Conservation (phyloP, 148 eudicot genomes). For the Rhododendron henanense region DNA sequence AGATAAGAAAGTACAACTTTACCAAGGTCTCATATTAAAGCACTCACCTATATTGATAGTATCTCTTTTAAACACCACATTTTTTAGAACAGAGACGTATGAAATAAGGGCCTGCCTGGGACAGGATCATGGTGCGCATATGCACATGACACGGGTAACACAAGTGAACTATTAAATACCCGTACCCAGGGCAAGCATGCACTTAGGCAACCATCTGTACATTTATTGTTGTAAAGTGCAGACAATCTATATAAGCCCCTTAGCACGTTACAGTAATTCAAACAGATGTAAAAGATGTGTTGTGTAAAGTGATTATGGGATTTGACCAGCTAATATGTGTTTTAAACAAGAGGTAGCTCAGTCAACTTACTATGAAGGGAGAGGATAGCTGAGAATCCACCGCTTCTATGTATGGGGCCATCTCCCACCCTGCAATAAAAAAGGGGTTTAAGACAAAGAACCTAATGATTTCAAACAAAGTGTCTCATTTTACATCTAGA, state of each 20-base stretch:
- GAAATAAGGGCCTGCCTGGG: neutral
- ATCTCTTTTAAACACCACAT: neutral
- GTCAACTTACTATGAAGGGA: slow-evolving; percentile 58
- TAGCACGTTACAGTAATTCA: neutral
- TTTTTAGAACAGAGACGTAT: neutral
- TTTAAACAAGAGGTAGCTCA: neutral
- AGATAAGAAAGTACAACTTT: neutral
- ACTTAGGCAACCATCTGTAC: neutral
- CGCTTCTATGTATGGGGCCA: slow-evolving; percentile 97
- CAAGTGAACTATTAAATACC: neutral
- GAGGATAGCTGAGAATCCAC: slow-evolving; percentile 81
- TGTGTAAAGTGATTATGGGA: neutral
- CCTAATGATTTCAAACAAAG: neutral
- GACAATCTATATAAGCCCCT: neutral
- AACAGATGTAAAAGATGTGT: neutral
- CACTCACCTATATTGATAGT: neutral
- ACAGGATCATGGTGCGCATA: neutral
- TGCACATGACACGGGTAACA: neutral
- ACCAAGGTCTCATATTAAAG: neutral
- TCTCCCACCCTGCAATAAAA: slow-evolving; percentile 70
- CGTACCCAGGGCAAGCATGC: neutral
- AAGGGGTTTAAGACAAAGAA: slow-evolving; percentile 5
- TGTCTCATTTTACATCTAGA: neutral
- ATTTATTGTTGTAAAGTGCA: neutral
- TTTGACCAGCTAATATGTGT: neutral